These are phyloP conservation scores for Hyphodiscus hymeniophilus DNA, from an alignment of 495 filamentous ascomycete species.

Conservation along the genomic window DNA sequence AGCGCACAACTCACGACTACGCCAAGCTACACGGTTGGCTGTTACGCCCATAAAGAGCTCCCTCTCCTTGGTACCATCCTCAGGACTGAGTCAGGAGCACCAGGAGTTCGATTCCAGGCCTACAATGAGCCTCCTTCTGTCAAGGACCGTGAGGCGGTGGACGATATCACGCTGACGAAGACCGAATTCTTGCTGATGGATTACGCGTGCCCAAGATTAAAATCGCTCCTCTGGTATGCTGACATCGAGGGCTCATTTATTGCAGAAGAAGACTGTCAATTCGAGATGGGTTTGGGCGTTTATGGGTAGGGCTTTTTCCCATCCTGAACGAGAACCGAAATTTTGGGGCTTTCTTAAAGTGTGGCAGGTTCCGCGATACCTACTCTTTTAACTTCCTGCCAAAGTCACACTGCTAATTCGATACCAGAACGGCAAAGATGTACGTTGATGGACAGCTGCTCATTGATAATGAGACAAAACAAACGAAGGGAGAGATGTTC, in stretches of 20 bases:
- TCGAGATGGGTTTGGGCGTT: slow-evolving; percentile 56
- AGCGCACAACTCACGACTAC: slow-evolving; percentile 33
- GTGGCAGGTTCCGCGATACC: too few relatives aligned
- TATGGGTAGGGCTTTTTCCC: too few relatives aligned
- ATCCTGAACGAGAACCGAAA: too few relatives aligned
- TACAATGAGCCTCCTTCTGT: slow-evolving; percentile 47
- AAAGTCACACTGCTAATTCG: too few relatives aligned
- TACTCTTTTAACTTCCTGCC: too few relatives aligned
- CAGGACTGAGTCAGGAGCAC: slow-evolving; percentile 38
- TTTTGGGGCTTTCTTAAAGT: too few relatives aligned
- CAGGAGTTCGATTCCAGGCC: slow-evolving; percentile 50
- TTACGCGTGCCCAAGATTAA: slow-evolving; percentile 51
- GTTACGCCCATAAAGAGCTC: slow-evolving; percentile 53
- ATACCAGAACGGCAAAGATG: slow-evolving; percentile 23
- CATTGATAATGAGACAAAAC: slow-evolving; percentile 35
- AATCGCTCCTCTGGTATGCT: slow-evolving; percentile 47
- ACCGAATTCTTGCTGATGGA: slow-evolving; percentile 54
- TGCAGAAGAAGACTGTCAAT: slow-evolving; percentile 43
- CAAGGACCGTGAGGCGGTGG: slow-evolving; percentile 38
- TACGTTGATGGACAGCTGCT: slow-evolving; percentile 2
- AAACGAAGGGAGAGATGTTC: slow-evolving; percentile 53
- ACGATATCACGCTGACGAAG: slow-evolving; percentile 44
- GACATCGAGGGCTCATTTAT: slow-evolving; percentile 52
- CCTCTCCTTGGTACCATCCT: slow-evolving; percentile 44
- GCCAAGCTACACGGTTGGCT: slow-evolving; percentile 44